Percentiles rank a stretch among this genome's conserved stretches.
Conservation (phyloP, 352 stramenopile genomes). For the Porosira glacialis region DNA sequence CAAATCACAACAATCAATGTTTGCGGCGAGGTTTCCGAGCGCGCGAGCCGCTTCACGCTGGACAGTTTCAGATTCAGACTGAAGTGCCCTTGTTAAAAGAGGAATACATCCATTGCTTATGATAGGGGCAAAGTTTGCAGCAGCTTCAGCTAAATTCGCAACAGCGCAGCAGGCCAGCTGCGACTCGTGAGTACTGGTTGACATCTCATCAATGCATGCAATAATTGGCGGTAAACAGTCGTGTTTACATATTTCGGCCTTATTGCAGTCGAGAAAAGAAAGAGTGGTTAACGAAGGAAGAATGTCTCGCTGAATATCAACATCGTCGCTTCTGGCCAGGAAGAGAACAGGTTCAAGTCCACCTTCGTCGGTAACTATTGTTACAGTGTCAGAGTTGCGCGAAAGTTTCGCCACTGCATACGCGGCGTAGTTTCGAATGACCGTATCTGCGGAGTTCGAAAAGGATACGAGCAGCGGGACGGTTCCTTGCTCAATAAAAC, state of each 20-base stretch:
- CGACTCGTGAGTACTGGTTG: conserved; percentile 81
- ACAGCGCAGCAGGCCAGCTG: conserved; percentile 90
- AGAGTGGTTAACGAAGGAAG: conserved; percentile 55
- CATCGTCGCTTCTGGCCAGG: conserved; percentile 88
- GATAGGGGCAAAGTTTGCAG: conserved; percentile 90
- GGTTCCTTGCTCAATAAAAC: conserved; percentile 91
- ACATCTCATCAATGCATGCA: conserved; percentile 77
- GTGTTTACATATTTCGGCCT: conserved; percentile 90
- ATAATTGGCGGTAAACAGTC: conserved; percentile 89
- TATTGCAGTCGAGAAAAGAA: conserved; percentile 85
- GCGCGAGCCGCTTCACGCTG: conserved; percentile 89
- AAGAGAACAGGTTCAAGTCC: conserved; percentile 94
- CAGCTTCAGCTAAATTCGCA: conserved; percentile 90
- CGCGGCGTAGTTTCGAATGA: conserved; percentile 92
- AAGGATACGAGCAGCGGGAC: conserved; percentile 91
- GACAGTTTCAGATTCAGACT: conserved; percentile 71
- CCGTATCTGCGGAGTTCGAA: conserved; percentile 89
- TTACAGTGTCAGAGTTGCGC: conserved; percentile 89
- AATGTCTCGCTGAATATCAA: conserved; percentile 83
- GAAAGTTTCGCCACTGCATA: conserved; percentile 94
- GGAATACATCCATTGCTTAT: conserved; percentile 86
- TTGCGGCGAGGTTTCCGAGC: conserved; percentile 91
- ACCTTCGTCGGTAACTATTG: conserved; percentile 91
- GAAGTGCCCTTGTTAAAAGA: conserved; percentile 83
- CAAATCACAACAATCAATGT: conserved; percentile 90